Evolutionary conservation across 2,329 filamentous ascomycete species (phyloP), one percentile per base, ranked within the genome.

Genomic region (Hymenoscyphus repandus): DNA sequence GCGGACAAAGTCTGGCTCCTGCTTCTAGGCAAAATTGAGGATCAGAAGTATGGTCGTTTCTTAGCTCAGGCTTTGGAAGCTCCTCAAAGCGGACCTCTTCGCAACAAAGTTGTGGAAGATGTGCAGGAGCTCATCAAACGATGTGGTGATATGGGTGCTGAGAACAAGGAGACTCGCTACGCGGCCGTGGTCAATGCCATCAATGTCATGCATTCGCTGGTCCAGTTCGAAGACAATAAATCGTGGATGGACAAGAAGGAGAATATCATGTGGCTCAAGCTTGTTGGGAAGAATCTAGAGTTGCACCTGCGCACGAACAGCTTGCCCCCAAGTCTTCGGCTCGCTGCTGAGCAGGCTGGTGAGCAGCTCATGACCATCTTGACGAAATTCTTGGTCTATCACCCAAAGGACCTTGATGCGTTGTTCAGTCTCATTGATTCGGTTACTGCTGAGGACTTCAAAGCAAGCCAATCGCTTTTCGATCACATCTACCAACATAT

Each of bases 291-390:
- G 64, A 85, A 90, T 27, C 72, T 99, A 13, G 88, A 96, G 66
- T 78, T 74, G 38, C 85, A 87, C 61, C 76, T 95, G 36, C 82
- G 83, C 41, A 74, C 73, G 31, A 86, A 93, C 61, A 80, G 75
- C 5, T 74, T 96, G 38, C 82, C 87, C 5, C 74, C 84, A 0
- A 77, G 77, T 52, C 77, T 96, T 58, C 86, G 92, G 36, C 76
- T 99, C 33, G 85, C 91, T 5, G 89, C 89, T 6, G 87, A 95
- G 60, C 93, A 99, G 70, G 88, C 90, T 30, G 85, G 87, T 3
- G 90, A 96, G 59, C 89, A 95, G 64, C 73, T 96, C 53, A 91
- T 96, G 79, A 74, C 79, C 15, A 86, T 97, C 49, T 83, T 96
- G 63, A 89, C 89, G 5, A 86, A 83, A 52, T 89, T 93, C 53